Evolutionary conservation across 306 rosid species (phyloP), one percentile per base, ranked within the genome.

Genomic region (Malus sieversii): DNA sequence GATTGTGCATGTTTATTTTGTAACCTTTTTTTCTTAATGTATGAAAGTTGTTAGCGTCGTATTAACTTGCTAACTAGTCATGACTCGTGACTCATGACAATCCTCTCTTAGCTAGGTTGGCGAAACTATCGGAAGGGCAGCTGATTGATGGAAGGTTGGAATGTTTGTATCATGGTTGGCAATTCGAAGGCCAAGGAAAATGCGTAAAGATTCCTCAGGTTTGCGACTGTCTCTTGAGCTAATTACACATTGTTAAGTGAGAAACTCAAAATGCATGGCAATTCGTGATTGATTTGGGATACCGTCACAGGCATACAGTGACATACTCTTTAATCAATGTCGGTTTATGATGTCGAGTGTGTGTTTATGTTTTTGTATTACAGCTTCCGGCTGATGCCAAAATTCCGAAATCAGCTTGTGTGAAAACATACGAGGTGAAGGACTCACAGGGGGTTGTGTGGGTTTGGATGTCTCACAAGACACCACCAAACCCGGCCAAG

Each of bases 161-260:
- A 82, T 95, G 99, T 75, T 84, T 95, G 4, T 92, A 95, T 78
- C 99, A 95, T 76, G 99, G 99, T 68, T 95, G 99, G 97, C 99
- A 95, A 83, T 95, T 88, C 48, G 93, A 92, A 76, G 98, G 97
- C 6, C 88, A 84, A n/a, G 99, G 99, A 0, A 90, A 90, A 84
- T 92, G 97, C 76, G 97, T 92, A 29, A 95, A 88, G 90, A 95
- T 95, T 73, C 99, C 97, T 72, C 99, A 95, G 99, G 99, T 90
- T 30, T 53, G 86, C 5, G 55, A 51, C 3, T 0, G 8, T 15
- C 15, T 51, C 55, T 51, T 9, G 0, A 51, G 55, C 55, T 51
- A 16, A 51, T 16, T 51, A 51, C 8, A 0, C 20, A 5, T 18
- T 51, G 20, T 15, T 15, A 15, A 14, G 5, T 51, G 20, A 16